phyloP scores from a whole-genome alignment of 139 green algal genomes.

The Coccomyxa sp. region DNA sequence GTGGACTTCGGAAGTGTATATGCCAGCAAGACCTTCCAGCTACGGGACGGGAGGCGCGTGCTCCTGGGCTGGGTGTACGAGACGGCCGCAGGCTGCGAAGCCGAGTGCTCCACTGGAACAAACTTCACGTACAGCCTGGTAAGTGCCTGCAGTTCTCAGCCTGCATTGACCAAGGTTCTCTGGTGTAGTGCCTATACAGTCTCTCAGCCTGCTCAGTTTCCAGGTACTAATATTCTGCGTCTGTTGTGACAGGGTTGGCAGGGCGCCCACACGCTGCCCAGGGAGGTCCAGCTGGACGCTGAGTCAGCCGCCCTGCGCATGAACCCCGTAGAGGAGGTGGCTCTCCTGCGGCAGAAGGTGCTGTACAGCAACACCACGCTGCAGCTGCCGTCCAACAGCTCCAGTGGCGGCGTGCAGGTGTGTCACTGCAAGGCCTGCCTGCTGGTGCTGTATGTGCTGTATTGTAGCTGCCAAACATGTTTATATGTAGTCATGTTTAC shows the following conservation, averaged over 20 bases:
- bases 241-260: conserved; percentile 24
- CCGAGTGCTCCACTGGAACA: conserved; percentile 33
- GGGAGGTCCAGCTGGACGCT: conserved; percentile 11
- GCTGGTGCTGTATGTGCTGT: not conserved
- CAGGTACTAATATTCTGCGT: not conserved
- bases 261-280: conserved; percentile 28
- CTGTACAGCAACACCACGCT: not conserved
- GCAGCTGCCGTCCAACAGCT: not conserved
- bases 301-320: conserved; percentile 7
- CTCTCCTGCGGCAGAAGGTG: not conserved
- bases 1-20: conserved; percentile 41
- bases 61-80: conserved; percentile 34
- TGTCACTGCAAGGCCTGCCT: not conserved
- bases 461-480: not conserved
- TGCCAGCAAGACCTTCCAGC: conserved; percentile 26
- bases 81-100: conserved; percentile 30
- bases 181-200: not conserved
- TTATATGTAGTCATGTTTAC: not conserved
- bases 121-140: conserved; percentile 14
- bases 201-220: not conserved
- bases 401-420: not conserved
- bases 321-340: conserved; percentile 11
- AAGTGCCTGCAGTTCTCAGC: not conserved
- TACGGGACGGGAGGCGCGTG: conserved; percentile 17
- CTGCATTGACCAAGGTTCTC: not conserved